Percentiles rank a stretch among this genome's conserved stretches.
These are phyloP conservation scores for Arctium minus DNA, from an alignment of 129 eudicot genomes.

Conservation along the genomic window DNA sequence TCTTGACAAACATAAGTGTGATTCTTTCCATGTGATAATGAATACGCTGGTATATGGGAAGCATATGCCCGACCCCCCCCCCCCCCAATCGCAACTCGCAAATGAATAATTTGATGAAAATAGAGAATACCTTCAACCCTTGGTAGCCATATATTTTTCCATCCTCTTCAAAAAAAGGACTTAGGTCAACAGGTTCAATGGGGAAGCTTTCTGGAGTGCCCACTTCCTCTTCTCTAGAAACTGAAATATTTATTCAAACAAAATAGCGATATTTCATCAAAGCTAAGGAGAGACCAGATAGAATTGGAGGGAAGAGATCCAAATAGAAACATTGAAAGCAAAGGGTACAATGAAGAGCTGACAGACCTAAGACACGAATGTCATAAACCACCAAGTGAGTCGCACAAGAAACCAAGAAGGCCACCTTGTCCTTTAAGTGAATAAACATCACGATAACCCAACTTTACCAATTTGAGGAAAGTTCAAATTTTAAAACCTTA, in stretches of 20 bases:
- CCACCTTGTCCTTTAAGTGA: not conserved
- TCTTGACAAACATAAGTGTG: not conserved
- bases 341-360: not conserved
- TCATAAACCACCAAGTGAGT: not conserved
- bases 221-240: constrained; percentile 75
- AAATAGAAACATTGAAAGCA: not conserved
- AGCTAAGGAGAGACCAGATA: not conserved
- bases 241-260: constrained; percentile 27
- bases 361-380: not conserved
- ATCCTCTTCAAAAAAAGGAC: constrained; percentile 78
- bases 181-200: constrained; percentile 74
- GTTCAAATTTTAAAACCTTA: not conserved
- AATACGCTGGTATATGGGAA: not conserved
- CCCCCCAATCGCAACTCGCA: not conserved
- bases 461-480: not conserved
- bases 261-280: not conserved
- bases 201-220: constrained; percentile 60
- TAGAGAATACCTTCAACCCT: constrained; percentile 58
- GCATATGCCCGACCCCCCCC: not conserved
- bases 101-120: not conserved
- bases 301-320: not conserved
- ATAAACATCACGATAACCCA: not conserved
- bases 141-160: constrained; percentile 90
- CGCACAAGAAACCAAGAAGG: not conserved
- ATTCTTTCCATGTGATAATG: not conserved